Evolutionary conservation across 1,284 basidiomycete genomes (phyloP).

Genomic region (Cryptococcus amylolentus): DNA sequence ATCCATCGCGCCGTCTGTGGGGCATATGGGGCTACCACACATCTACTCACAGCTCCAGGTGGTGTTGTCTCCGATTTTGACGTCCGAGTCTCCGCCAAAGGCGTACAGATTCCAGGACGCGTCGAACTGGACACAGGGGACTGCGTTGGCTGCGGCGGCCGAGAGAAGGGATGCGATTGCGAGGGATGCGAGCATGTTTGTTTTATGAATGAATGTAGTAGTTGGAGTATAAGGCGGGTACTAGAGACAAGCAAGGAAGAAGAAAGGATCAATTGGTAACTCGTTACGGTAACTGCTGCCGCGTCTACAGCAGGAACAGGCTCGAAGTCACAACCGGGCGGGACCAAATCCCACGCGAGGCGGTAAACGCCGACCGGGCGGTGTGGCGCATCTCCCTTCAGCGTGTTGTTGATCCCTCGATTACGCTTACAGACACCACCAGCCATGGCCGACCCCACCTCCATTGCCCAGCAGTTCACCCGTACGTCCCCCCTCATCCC

Average conservation of each 20-base stretch:
- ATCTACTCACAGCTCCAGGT: constrained; percentile 45
- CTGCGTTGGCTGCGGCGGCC: constrained; percentile 29
- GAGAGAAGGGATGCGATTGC: constrained; percentile 22
- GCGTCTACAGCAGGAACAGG: background rate
- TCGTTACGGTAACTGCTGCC: background rate
- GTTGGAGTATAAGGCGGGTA: background rate
- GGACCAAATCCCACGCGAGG: too few species aligned
- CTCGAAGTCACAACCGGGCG: background rate
- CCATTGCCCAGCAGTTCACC: constrained; percentile 56
- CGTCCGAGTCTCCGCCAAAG: constrained; percentile 48
- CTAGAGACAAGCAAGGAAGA: background rate
- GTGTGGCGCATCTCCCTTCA: background rate
- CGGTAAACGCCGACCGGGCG: background rate
- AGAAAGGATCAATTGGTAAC: background rate
- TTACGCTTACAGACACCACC: background rate
- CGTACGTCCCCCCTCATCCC: constrained; percentile 19
- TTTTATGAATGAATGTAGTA: background rate
- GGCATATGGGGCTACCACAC: background rate
- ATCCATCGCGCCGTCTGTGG: background rate
- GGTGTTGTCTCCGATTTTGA: constrained; percentile 39
- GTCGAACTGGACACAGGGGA: constrained; percentile 49
- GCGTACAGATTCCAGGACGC: constrained; percentile 46
- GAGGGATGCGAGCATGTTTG: constrained; percentile 9
- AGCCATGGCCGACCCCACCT: constrained; percentile 67
- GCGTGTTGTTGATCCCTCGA: background rate